Evolutionary conservation across 768 basidiomycete genomes (phyloP).

Genomic region (Sistotremastrum niveocremeum): DNA sequence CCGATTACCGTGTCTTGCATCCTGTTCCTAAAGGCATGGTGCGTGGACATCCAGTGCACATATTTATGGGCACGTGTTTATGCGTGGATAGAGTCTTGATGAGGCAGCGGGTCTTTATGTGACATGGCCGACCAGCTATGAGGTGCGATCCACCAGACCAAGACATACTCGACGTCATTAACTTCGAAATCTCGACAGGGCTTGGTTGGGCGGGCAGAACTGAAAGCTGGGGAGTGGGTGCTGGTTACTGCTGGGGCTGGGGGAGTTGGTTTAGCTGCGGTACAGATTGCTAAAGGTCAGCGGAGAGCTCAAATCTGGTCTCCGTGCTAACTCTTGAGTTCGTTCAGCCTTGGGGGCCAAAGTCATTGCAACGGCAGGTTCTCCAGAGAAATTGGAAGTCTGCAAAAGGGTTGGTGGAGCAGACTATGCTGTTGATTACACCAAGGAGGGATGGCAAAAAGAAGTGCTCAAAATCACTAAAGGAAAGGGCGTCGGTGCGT

Average conservation of each 20-base stretch:
- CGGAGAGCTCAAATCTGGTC: not conserved
- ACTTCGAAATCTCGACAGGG: no score
- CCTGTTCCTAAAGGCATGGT: conserved; percentile 64
- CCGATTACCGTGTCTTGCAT: conserved; percentile 33
- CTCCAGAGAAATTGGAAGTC: conserved; percentile 64
- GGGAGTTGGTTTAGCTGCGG: conserved; percentile 84
- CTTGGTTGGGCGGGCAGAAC: conserved; percentile 67
- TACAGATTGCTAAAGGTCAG: conserved; percentile 84
- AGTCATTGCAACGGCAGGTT: conserved; percentile 89
- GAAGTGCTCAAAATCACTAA: conserved; percentile 72
- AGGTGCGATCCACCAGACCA: conserved; percentile 28
- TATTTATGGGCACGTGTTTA: no score
- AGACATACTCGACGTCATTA: no score
- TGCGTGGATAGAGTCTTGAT: no score
- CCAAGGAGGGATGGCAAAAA: conserved; percentile 72
- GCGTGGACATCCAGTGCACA: conserved; percentile 42
- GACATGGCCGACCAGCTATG: conserved; percentile 92
- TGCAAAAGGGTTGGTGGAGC: conserved; percentile 68
- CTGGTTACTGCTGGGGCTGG: conserved; percentile 94
- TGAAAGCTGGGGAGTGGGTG: conserved; percentile 84
- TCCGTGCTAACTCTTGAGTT: not conserved
- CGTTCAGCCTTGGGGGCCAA: conserved; percentile 68
- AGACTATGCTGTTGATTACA: conserved; percentile 74
- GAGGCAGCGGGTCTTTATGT: conserved; percentile 47
- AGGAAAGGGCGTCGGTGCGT: conserved; percentile 61